These are phyloP conservation scores for Abortiporus biennis DNA, from an alignment of 1,284 basidiomycete genomes.

Conservation along the genomic window DNA sequence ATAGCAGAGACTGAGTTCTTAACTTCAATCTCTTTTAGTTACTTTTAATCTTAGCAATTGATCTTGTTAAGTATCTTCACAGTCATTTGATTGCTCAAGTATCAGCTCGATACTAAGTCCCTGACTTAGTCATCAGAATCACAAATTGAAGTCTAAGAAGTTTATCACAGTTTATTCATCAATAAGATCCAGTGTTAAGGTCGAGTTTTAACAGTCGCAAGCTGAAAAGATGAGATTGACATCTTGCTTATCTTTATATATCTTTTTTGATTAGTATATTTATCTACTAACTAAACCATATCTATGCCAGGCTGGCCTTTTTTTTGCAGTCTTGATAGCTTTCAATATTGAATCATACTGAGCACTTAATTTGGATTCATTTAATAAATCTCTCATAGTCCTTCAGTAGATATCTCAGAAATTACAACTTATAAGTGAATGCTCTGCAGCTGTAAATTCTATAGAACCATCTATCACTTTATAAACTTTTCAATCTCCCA, in stretches of 20 bases:
- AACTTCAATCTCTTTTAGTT: too few relatives aligned
- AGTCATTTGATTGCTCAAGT: too few relatives aligned
- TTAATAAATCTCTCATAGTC: not conserved
- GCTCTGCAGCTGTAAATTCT: not conserved
- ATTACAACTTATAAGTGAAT: not conserved
- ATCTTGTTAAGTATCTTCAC: too few relatives aligned
- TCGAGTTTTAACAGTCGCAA: too few relatives aligned
- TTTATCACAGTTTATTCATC: too few relatives aligned
- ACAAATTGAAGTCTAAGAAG: too few relatives aligned
- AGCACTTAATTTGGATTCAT: not conserved
- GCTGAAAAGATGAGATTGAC: conserved; percentile 3
- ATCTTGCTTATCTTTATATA: conserved; percentile 1
- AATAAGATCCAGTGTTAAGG: too few relatives aligned
- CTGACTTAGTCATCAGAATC: too few relatives aligned
- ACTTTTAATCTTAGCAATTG: too few relatives aligned
- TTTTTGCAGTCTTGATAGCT: conserved; percentile 1
- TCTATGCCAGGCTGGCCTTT: conserved; percentile 1
- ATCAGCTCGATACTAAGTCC: too few relatives aligned
- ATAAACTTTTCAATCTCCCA: not conserved
- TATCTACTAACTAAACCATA: not conserved
- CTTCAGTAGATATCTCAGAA: not conserved
- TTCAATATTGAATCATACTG: not conserved
- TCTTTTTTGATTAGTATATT: not conserved
- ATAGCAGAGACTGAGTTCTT: too few relatives aligned
- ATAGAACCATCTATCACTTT: not conserved